A percentile compares a stretch with the other conserved stretches of the same genome.
Evolutionary conservation across 2,329 filamentous ascomycete genomes (phyloP).

Genomic region (Teratosphaeria destructans): DNA sequence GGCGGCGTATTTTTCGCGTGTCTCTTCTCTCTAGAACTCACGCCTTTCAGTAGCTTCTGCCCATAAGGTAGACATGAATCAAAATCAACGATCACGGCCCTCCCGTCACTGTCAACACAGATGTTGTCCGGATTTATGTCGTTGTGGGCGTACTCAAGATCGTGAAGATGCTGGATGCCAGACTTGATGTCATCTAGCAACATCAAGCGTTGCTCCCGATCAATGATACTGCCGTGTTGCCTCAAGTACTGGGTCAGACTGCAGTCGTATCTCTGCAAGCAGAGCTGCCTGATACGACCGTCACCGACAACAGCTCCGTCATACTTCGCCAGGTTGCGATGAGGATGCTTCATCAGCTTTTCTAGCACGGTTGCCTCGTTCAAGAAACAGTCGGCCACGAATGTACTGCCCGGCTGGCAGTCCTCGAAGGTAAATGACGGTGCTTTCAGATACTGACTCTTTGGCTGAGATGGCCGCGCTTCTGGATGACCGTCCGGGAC

Average conservation of each 20-base stretch:
- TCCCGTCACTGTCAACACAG: slow-evolving; percentile 22
- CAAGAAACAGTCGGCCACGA: slow-evolving; percentile 20
- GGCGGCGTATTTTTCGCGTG: background rate
- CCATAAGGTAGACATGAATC: slow-evolving; percentile 26
- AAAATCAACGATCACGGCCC: slow-evolving; percentile 28
- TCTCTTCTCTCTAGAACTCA: background rate
- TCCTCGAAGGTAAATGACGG: slow-evolving; percentile 22
- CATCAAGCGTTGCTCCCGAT: slow-evolving; percentile 1
- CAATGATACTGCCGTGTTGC: slow-evolving; percentile 10
- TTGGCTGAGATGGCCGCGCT: slow-evolving; percentile 9
- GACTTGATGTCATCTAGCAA: slow-evolving; percentile 16
- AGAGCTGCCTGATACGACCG: slow-evolving; percentile 20
- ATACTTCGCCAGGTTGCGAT: slow-evolving; percentile 22
- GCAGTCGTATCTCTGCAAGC: slow-evolving; percentile 17
- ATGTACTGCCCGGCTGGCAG: slow-evolving; percentile 16
- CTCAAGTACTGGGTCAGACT: slow-evolving; percentile 15
- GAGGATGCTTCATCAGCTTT: slow-evolving; percentile 14
- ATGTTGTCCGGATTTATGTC: slow-evolving; percentile 28
- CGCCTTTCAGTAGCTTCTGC: slow-evolving; percentile 8
- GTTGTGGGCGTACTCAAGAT: slow-evolving; percentile 27
- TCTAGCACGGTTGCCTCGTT: slow-evolving; percentile 20
- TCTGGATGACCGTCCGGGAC: slow-evolving; percentile 10
- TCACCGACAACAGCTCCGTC: slow-evolving; percentile 20
- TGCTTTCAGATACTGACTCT: slow-evolving; percentile 22
- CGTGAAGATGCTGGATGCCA: slow-evolving; percentile 27